Evolutionary conservation across 371 early-diverging fungal genomes (phyloP).

Genomic region (Rhizopus stolonifer): DNA sequence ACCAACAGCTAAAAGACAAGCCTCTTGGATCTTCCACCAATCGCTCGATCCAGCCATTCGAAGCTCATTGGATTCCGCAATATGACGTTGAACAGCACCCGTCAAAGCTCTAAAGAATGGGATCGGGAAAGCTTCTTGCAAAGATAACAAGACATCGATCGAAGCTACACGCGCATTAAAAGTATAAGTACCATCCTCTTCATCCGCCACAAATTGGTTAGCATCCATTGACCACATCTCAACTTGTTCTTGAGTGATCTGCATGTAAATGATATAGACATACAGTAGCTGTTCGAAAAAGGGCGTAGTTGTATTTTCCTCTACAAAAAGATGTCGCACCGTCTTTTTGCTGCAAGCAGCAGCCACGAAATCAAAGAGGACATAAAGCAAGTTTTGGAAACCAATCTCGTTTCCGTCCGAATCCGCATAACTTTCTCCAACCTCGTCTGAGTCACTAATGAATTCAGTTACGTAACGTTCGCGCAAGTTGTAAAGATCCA

Average conservation of each 20-base stretch:
- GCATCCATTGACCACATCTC: slow-evolving; percentile 83
- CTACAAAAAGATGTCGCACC: slow-evolving; percentile 40
- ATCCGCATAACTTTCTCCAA: slow-evolving; percentile 61
- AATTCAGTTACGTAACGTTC: slow-evolving; percentile 58
- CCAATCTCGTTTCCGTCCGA: slow-evolving; percentile 78
- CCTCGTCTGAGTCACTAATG: slow-evolving; percentile 57
- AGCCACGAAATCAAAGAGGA: slow-evolving; percentile 69
- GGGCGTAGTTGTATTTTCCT: slow-evolving; percentile 36
- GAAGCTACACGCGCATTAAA: slow-evolving; percentile 84
- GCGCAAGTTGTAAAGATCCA: slow-evolving; percentile 55
- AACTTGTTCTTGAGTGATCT: slow-evolving; percentile 80
- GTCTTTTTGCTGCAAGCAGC: slow-evolving; percentile 58
- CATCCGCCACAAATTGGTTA: slow-evolving; percentile 87
- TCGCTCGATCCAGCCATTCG: slow-evolving; percentile 50
- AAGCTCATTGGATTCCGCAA: slow-evolving; percentile 53
- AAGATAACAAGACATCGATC: slow-evolving; percentile 66
- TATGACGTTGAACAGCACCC: slow-evolving; percentile 53
- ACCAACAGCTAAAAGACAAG: slow-evolving; percentile 76
- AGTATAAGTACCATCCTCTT: slow-evolving; percentile 81
- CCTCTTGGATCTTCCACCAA: slow-evolving; percentile 88
- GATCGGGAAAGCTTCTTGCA: slow-evolving; percentile 59
- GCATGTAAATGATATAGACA: slow-evolving; percentile 69
- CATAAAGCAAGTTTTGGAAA: slow-evolving; percentile 70
- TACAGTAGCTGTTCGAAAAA: slow-evolving; percentile 66
- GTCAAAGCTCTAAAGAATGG: slow-evolving; percentile 59